These are phyloP conservation scores for Ensete glaucum DNA, from an alignment of 176 grass and related monocot species.

Conservation along the genomic window DNA sequence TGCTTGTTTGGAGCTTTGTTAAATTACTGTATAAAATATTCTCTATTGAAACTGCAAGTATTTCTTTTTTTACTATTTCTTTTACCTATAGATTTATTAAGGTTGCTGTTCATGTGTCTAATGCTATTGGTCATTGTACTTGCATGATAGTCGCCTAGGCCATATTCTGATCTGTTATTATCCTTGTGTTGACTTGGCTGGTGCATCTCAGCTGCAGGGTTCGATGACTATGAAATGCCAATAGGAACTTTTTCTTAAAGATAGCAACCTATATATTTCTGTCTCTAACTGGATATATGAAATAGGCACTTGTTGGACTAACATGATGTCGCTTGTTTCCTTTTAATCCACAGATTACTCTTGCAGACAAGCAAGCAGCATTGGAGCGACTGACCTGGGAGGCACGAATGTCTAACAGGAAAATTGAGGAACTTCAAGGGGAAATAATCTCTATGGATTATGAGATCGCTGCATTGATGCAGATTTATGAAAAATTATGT, in stretches of 20 bases:
- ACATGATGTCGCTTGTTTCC: conserved; percentile 1
- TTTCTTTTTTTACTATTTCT: background rate
- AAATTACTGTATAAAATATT: background rate
- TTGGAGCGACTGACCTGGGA: conserved; percentile 95
- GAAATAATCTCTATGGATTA: conserved; percentile 67
- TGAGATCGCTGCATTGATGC: conserved; percentile 63
- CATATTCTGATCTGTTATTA: background rate
- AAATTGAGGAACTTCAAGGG: conserved; percentile 81
- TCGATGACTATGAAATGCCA: background rate
- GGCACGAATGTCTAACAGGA: conserved; percentile 62
- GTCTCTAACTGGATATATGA: background rate
- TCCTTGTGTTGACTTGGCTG: background rate
- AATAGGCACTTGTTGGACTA: background rate
- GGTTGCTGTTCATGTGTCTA: background rate
- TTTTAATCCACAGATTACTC: conserved; percentile 44
- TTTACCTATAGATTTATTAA: background rate
- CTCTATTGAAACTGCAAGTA: background rate
- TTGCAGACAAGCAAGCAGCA: conserved; percentile 91
- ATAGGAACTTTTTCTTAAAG: background rate
- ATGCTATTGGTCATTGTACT: background rate
- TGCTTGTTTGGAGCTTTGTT: background rate
- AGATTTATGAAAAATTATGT: conserved; percentile 51
- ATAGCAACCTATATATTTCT: background rate
- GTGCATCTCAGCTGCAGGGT: background rate
- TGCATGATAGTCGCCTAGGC: background rate